A percentile compares a stretch with the other conserved stretches of the same genome.
These are phyloP conservation scores for Myxozyma monticola DNA, from an alignment of 805 yeast genomes.

Conservation along the genomic window DNA sequence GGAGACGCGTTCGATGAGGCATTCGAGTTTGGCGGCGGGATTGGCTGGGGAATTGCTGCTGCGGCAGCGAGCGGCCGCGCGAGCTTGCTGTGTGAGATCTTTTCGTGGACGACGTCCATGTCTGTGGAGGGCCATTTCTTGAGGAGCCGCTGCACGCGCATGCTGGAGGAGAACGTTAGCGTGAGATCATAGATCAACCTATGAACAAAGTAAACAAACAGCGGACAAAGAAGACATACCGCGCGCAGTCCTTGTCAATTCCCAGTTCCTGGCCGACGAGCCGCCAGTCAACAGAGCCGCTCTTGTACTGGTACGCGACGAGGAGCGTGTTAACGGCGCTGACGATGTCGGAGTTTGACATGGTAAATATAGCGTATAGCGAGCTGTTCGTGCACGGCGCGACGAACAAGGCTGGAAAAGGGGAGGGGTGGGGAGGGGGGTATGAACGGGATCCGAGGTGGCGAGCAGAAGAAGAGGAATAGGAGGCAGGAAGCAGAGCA, in stretches of 20 bases:
- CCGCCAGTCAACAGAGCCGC: constrained; percentile 32
- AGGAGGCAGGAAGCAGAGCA: neutral
- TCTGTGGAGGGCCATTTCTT: constrained; percentile 29
- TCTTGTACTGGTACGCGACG: constrained; percentile 28
- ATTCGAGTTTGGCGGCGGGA: neutral
- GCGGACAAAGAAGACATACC: constrained; percentile 2
- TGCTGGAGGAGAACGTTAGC: constrained; percentile 2
- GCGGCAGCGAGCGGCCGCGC: constrained; percentile 12
- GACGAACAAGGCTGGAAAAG: no score
- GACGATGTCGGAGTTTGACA: constrained; percentile 32
- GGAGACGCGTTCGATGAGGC: no score
- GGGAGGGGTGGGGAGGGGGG: neutral
- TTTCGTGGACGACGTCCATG: constrained; percentile 29
- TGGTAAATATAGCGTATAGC: neutral
- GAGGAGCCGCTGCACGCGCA: constrained; percentile 30
- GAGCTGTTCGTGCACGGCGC: no score
- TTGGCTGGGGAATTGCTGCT: neutral
- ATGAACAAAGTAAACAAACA: neutral
- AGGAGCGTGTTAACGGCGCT: constrained; percentile 28
- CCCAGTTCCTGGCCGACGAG: constrained; percentile 31
- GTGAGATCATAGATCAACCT: neutral
- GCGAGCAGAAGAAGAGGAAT: neutral
- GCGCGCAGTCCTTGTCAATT: constrained; percentile 30
- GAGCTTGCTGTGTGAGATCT: constrained; percentile 20
- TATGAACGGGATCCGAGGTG: neutral